Base-by-base conservation (phyloP, 257 asterid species). In the Jacaranda mimosifolia region DNA sequence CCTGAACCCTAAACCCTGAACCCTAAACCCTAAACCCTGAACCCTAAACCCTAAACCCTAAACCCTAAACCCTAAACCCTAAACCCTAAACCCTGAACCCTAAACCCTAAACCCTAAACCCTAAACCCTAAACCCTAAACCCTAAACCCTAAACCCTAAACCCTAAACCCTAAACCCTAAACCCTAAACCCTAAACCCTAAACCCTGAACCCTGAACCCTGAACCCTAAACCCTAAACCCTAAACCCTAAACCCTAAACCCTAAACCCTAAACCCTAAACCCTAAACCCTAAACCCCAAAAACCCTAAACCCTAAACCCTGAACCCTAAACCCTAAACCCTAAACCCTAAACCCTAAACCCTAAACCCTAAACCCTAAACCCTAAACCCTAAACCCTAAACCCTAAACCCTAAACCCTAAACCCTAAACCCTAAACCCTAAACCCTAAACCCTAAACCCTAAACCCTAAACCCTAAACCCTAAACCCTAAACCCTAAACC, bases 1-100 rank as follows among this genome's bases (percentile, higher is more conserved):
- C 72, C 35, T 15, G 64, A 75, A 45, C 81, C 76, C 63, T 57
- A 77, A 77, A 59, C 76, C 81, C 71, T 15, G 58, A 68, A 46
- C 81, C 81, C 63, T 57, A 77, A 77, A 32, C 81, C 81, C 70
- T 42, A 68, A 77, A 59, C 76, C 81, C 63, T 40, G 8, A 77
- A 68, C 58, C 81, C 70, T 26, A 38, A 77, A 68, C 58, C 81
- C 76, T 43, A 38, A 77, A 68, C 51, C 79, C 65, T 26, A 18
- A 75, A 63, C 58, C 79, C 65, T 32, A 26, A 75, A 63, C 58
- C 79, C 66, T 38, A 19, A 68, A 68, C 63, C 76, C 76, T 55
- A 68, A 77, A 68, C 64, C 81, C 76, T 65, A 68, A 77, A 69
- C 74, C 81, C 77, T 52, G 42, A 77, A 63, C 76, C 76, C 66